Evolutionary conservation across 1,139 yeast genomes (phyloP).

Genomic region (Hyphopichia burtonii): DNA sequence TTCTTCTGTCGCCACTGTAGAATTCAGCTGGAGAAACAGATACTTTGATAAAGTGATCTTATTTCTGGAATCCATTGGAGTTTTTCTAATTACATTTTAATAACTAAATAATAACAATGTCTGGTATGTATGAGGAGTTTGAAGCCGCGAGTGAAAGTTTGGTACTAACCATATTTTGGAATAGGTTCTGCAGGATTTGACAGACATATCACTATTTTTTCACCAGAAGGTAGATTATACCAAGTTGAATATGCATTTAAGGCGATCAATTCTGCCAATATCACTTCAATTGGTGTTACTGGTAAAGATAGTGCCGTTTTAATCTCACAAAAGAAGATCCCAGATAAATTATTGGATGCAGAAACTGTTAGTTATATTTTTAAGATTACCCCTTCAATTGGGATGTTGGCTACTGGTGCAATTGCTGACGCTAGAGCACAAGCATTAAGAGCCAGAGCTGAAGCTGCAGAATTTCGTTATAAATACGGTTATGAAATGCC

Average conservation of each 20-base stretch:
- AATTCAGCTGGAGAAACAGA: not conserved
- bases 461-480: constrained; percentile 92
- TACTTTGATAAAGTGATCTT: not conserved
- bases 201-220: constrained; percentile 96
- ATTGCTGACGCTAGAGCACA: constrained; percentile 95
- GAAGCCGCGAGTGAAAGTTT: too few relatives aligned
- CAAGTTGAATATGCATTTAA: constrained; percentile 98
- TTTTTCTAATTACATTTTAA: too few relatives aligned
- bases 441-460: constrained; percentile 86
- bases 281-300: constrained; percentile 82
- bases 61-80: not conserved
- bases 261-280: constrained; percentile 90
- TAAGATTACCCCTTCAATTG: constrained; percentile 76
- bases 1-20: not conserved
- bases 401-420: constrained; percentile 93
- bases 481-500: constrained; percentile 98
- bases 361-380: constrained; percentile 82
- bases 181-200: constrained; percentile 87
- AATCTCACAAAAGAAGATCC: constrained; percentile 92
- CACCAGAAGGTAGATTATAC: constrained; percentile 96
- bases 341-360: constrained; percentile 90
- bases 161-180: constrained; percentile 13
- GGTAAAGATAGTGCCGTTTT: constrained; percentile 91
- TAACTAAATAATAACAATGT: constrained; percentile 8
- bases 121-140: constrained; percentile 10